Evolutionary conservation across 495 filamentous ascomycete genomes (phyloP), one percentile per base, ranked within the genome.

Genomic region (Penicillium canariense): DNA sequence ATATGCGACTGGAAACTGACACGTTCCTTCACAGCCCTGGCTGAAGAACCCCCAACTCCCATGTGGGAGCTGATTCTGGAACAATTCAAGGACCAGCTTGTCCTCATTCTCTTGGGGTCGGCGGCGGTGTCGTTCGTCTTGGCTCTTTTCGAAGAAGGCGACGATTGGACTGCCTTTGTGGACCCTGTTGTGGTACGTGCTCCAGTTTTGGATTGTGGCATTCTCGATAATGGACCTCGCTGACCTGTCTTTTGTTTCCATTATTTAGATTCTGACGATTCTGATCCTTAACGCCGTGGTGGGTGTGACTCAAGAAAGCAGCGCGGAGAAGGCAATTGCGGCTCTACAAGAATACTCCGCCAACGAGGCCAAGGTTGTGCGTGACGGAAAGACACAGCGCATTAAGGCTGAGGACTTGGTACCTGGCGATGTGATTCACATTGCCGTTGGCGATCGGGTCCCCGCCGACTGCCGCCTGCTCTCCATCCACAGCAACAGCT

Each of bases 271-370:
- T 62, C 80, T 99, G 55, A 97, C 95, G 20, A 99, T 99, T 67
- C 78, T 99, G 32, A 85, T 99, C 58, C 84, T 99, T 61, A 99
- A 99, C 72, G 88, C 95, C 42, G 84, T 97, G 52, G 95, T 99
- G 35, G 95, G 95, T 58, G 95, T 99, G 15, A 96, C 91, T 39
- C 95, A 99, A 80, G 95, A 99, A 78, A 96, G 88, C 70, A 96
- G 91, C 66, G 95, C 95, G 30, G 95, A 99, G 69, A 97, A 97
- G 71, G 95, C 95, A 9, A 99, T 99, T 72, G 91, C 95, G 10
- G 95, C 95, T 39, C 84, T 99, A 31, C 93, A 99, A 74, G 92
- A 99, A 82, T 99, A 99, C 74, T 97, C 93, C 35, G 95, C 95
- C 53, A 97, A 96, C 65, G 89, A 96, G 76, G 94, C 95, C 56